phyloP scores from a whole-genome alignment of 2,329 filamentous ascomycete species.

The Chrysosporium queenslandicum region DNA sequence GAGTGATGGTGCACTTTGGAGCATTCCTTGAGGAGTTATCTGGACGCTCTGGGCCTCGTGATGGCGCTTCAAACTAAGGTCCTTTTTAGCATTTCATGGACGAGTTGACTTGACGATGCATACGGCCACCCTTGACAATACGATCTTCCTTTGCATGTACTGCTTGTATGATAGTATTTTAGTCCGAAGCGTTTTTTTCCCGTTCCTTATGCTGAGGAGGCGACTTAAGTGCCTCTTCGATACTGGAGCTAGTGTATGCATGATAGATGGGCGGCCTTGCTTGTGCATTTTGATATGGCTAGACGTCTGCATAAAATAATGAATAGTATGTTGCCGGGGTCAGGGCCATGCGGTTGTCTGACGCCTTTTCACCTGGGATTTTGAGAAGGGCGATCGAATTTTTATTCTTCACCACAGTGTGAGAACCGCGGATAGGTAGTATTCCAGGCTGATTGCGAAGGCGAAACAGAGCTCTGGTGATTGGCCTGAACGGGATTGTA shows the following conservation, averaged over 20 bases:
- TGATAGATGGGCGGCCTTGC: not conserved
- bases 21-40: constrained; percentile 9
- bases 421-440: too few relatives aligned
- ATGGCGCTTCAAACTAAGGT: not conserved
- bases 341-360: too few relatives aligned
- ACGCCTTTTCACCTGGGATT: too few relatives aligned
- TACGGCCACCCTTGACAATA: not conserved
- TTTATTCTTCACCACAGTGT: not conserved
- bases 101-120: constrained; percentile 3
- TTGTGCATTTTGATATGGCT: not conserved
- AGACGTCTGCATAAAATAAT: not conserved
- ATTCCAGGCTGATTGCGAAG: too few relatives aligned
- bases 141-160: constrained; percentile 1
- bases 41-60: not conserved
- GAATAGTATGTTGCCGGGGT: too few relatives aligned
- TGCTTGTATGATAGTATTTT: constrained; percentile 10
- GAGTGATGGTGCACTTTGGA: constrained; percentile 4
- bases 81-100: constrained; percentile 5
- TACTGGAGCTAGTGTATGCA: not conserved
- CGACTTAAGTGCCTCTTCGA: not conserved
- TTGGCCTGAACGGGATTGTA: not conserved
- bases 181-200: not conserved
- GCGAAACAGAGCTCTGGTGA: not conserved
- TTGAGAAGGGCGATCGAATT: too few relatives aligned
- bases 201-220: not conserved